Base-by-base conservation (phyloP, 805 yeast species). In the Clavispora phyllophila region DNA sequence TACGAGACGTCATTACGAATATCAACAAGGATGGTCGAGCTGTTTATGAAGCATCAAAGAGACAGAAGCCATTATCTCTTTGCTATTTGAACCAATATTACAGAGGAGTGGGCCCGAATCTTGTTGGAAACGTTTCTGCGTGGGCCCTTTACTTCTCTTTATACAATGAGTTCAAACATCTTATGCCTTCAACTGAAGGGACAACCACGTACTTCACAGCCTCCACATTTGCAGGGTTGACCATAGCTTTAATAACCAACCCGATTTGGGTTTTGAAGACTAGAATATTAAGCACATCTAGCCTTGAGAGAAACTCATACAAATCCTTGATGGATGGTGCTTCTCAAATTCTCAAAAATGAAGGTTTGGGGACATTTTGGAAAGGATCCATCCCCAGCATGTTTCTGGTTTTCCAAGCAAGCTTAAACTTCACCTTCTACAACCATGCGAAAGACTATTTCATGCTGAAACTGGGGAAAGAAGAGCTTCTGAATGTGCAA, bases 231-330 rank as follows among this genome's bases (percentile, higher is more conserved):
- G 89, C 97, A 0, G 99, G 99, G 0, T 56, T 81, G 32, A 55
- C 81, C 5, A 87, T 96, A 0, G 76, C 95, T 1, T 42, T 87
- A 0, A 33, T 86, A 13, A 90, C 99, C 1, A 93, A 89, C 57
- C 99, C 99, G 1, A 76, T 91, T 9, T 91, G 99, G 99, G 96
- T 93, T 1, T 61, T 93, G 15, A 93, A 93, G 62, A 93, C 99
- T 0, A 72, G 98, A 47, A 83, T 91, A 50, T 72, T 90, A 54
- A 80, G 89, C 15, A 76, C 78, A 2, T 63, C 76, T 2, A 62
- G 65, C 29, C 46, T 46, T 1, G 51, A 65, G 0, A 68, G 70
- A 0, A 73, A 73, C 13, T 82, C 87, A 0, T 87, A 88, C 55
- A 61, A 61, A 9, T 78, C 87, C 0, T 62, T 82, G 6, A 9